Percentiles rank a stretch among this genome's conserved stretches.
phyloP scores from a whole-genome alignment of 495 filamentous ascomycete species.

The Tetracladium marchalianum region DNA sequence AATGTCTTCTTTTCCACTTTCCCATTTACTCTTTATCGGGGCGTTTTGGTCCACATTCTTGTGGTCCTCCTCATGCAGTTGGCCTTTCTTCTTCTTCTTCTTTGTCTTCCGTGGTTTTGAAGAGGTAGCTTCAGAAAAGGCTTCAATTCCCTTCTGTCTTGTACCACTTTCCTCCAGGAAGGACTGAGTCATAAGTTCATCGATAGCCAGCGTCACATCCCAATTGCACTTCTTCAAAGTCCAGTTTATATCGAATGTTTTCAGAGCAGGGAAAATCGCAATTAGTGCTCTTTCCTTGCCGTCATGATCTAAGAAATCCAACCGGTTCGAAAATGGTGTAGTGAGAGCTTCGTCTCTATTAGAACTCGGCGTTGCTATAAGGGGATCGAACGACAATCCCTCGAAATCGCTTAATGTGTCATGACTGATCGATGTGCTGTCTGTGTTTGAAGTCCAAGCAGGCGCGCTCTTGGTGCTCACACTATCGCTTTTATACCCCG shows the following conservation, averaged over 20 bases:
- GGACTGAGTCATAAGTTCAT: slow-evolving; percentile 68
- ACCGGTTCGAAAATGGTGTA: slow-evolving; percentile 3
- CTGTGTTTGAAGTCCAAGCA: slow-evolving; percentile 12
- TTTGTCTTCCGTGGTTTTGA: slow-evolving; percentile 27
- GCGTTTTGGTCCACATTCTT: slow-evolving; percentile 6
- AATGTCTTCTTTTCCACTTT: slow-evolving; percentile 41
- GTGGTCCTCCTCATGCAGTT: slow-evolving; percentile 13
- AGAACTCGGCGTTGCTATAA: slow-evolving; percentile 4
- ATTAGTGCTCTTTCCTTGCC: slow-evolving; percentile 46
- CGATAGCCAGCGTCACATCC: slow-evolving; percentile 59
- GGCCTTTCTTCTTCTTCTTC: slow-evolving; percentile 32
- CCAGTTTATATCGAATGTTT: slow-evolving; percentile 49
- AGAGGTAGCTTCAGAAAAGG: slow-evolving; percentile 44
- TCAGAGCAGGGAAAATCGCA: slow-evolving; percentile 62
- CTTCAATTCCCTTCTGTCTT: slow-evolving; percentile 67
- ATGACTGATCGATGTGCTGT: slow-evolving; percentile 12
- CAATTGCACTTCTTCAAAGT: slow-evolving; percentile 54
- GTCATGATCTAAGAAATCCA: slow-evolving; percentile 42
- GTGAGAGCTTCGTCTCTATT: slow-evolving; percentile 5
- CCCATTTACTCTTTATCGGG: slow-evolving; percentile 41
- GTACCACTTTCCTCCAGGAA: slow-evolving; percentile 55
- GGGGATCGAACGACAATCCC: slow-evolving; percentile 13
- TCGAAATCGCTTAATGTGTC: slow-evolving; percentile 21
- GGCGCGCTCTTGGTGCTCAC: slow-evolving; percentile 7
- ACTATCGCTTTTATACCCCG: slow-evolving; percentile 4